These are phyloP conservation scores for Brassica incana DNA, from an alignment of 345 rosid genomes.

Conservation along the genomic window DNA sequence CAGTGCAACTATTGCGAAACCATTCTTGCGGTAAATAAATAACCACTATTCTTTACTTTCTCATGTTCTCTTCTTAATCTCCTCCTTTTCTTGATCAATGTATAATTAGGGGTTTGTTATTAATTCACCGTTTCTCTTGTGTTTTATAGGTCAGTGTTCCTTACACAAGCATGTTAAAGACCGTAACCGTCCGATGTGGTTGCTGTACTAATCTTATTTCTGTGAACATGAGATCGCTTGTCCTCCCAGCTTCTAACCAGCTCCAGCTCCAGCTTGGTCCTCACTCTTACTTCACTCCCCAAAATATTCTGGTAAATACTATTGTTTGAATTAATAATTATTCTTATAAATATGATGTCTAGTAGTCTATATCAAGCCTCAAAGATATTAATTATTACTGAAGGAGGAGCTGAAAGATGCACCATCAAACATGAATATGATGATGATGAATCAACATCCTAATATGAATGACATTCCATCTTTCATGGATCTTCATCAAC, in stretches of 20 bases:
- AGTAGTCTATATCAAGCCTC: neutral
- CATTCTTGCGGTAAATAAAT: constrained; percentile 72
- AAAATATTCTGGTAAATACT: constrained; percentile 63
- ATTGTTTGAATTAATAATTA: neutral
- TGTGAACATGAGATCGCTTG: constrained; percentile 68
- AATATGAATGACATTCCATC: constrained; percentile 48
- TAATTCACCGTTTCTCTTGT: neutral
- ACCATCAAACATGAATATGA: constrained; percentile 64
- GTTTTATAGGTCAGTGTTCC: constrained; percentile 86
- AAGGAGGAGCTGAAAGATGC: constrained; percentile 83
- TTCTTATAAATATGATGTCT: neutral
- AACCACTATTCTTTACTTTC: neutral
- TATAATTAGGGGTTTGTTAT: neutral
- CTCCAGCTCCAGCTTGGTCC: constrained; percentile 65
- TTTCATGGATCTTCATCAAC: constrained; percentile 51
- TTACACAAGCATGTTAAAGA: constrained; percentile 87
- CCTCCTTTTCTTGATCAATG: neutral
- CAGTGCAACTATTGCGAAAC: constrained; percentile 93
- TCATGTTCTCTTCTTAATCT: constrained; percentile 4
- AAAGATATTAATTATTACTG: neutral
- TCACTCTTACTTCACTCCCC: constrained; percentile 74
- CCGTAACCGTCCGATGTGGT: constrained; percentile 93
- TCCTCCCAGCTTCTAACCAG: constrained; percentile 75
- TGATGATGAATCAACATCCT: constrained; percentile 69
- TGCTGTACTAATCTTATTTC: constrained; percentile 92